Base-by-base conservation (phyloP, 2,329 filamentous ascomycete genomes). In the Trichoderma cornu-damae region DNA sequence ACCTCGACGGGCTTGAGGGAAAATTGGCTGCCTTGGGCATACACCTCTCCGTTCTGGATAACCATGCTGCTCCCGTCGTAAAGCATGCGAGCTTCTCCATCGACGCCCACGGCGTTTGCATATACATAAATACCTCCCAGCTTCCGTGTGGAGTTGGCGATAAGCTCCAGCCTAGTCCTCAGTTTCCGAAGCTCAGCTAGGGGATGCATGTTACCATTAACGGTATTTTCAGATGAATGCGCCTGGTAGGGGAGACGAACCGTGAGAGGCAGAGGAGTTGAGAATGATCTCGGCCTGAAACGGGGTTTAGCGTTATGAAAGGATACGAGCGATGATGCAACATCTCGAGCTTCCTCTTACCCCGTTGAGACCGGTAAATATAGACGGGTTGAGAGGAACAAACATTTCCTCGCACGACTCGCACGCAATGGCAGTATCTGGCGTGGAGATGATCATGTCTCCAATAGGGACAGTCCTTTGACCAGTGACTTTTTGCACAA, bases 141-240 rank as follows among this genome's bases (percentile, higher is more conserved):
- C 65, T 85, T 86, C 6, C 78, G 73, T 0, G 87, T 90, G 0
- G 84, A 84, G 63, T 88, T 80, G 1, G 75, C 73, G 54, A 90
- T 90, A 4, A 91, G 72, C 4, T 82, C 78, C 26, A 90, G 72
- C 2, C 85, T 74, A 0, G 75, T 81, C 58, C 86, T 73, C 0
- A 90, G 78, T 68, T 90, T 90, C 16, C 84, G 75, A 90, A 71
- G 63, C 84, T 80, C n/a, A n/a, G n/a, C n/a, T n/a, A n/a, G n/a
- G n/a, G n/a, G n/a, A n/a, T n/a, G n/a, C n/a, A n/a, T n/a, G n/a
- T n/a, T n/a, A n/a, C n/a, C n/a, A n/a, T n/a, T n/a, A n/a, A n/a
- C n/a, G n/a, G n/a, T n/a, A n/a, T n/a, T n/a, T n/a, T n/a, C n/a
- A n/a, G n/a, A n/a, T n/a, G n/a, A n/a, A n/a, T n/a, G n/a, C n/a